These are phyloP conservation scores for Coniella vitis DNA, from an alignment of 2,329 filamentous ascomycete genomes.

Conservation along the genomic window DNA sequence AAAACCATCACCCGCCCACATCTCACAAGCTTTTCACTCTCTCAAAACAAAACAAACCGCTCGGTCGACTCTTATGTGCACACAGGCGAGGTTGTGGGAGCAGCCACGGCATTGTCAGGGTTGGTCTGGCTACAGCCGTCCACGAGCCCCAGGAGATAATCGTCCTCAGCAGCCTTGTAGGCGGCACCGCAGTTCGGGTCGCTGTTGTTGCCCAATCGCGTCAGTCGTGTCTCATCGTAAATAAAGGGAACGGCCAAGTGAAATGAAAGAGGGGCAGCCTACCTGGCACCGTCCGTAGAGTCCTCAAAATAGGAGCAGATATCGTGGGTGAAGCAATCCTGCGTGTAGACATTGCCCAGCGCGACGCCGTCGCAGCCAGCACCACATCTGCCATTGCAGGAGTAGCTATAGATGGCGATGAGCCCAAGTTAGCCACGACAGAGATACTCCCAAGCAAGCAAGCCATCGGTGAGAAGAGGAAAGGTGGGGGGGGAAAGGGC, in stretches of 20 bases:
- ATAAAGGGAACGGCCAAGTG: too few species aligned
- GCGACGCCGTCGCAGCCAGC: slow-evolving; percentile 36
- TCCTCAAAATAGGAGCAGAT: slow-evolving; percentile 45
- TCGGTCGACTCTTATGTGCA: slow-evolving; percentile 18
- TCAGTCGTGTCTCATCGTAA: too few species aligned
- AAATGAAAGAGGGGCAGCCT: slow-evolving; percentile 8
- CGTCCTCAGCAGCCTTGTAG: slow-evolving; percentile 35
- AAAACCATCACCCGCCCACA: too few species aligned
- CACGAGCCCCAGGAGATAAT: slow-evolving; percentile 30
- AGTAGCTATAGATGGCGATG: slow-evolving; percentile 32
- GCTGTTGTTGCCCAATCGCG: too few species aligned
- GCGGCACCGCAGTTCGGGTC: slow-evolving; percentile 41
- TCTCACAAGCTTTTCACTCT: too few species aligned
- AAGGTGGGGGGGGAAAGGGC: background rate
- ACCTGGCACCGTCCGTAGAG: slow-evolving; percentile 40
- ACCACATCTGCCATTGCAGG: slow-evolving; percentile 42
- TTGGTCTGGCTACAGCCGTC: slow-evolving; percentile 31
- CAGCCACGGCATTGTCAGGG: slow-evolving; percentile 22
- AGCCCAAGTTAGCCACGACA: too few species aligned
- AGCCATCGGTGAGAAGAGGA: background rate
- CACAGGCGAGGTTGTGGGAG: slow-evolving; percentile 23
- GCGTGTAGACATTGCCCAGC: slow-evolving; percentile 41
- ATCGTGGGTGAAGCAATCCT: slow-evolving; percentile 44
- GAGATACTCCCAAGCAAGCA: too few species aligned
- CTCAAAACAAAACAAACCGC: too few species aligned